These are phyloP conservation scores for Pythium rhizo-oryzae DNA, from an alignment of 352 stramenopile genomes.

Conservation along the genomic window DNA sequence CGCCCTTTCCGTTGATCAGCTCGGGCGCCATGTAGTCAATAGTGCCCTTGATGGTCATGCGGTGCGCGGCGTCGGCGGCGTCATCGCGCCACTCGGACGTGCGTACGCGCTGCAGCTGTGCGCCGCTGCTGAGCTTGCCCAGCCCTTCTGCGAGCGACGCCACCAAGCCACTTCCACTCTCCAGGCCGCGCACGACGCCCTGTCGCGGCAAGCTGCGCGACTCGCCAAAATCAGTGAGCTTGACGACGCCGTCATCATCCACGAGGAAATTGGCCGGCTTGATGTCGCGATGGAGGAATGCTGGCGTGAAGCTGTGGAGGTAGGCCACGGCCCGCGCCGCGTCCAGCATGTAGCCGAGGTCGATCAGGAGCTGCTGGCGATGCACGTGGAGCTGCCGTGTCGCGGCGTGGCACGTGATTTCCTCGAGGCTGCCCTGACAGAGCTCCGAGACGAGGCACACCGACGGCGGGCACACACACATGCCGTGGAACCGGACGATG, in stretches of 20 bases:
- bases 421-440: conserved; percentile 59
- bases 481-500: conserved; percentile 83
- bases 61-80: no score
- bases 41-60: conserved; percentile 46
- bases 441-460: conserved; percentile 65
- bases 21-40: conserved; percentile 68
- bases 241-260: conserved; percentile 44
- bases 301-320: conserved; percentile 49
- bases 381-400: no score
- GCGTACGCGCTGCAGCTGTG: conserved; percentile 16
- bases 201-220: conserved; percentile 36
- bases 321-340: conserved; percentile 44
- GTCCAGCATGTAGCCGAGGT: conserved; percentile 34
- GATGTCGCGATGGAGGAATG: conserved; percentile 45
- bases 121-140: no score
- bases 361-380: conserved; percentile 54
- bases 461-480: conserved; percentile 68
- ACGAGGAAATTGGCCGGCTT: conserved; percentile 50
- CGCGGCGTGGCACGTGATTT: no score
- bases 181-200: no score
- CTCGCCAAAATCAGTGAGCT: conserved; percentile 43
- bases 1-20: conserved; percentile 46
- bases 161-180: no score
- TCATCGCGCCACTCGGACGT: no score
- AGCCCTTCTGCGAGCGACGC: no score